Percentiles rank a stretch among this genome's conserved stretches.
These are phyloP conservation scores for Aurinia saxatilis DNA, from an alignment of 345 rosid species.

Conservation along the genomic window DNA sequence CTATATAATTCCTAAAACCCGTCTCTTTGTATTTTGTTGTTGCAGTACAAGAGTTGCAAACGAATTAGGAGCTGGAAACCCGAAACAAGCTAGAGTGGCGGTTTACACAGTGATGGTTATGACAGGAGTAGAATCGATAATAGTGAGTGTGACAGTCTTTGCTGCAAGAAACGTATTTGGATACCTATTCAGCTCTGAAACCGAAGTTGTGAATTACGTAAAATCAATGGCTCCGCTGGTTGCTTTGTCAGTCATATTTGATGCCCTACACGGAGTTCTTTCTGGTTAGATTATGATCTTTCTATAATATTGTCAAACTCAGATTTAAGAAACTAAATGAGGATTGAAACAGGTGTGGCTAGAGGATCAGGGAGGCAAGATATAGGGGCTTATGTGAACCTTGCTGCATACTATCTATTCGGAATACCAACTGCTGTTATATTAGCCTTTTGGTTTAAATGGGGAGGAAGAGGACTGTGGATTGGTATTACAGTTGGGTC, in stretches of 20 bases:
- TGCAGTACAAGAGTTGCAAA: slow-evolving; percentile 61
- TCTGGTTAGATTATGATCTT: slow-evolving; percentile 7
- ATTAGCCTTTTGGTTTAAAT: slow-evolving; percentile 21
- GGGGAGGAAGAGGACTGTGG: slow-evolving; percentile 31
- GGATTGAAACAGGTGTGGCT: slow-evolving; percentile 21
- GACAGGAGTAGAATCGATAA: slow-evolving; percentile 19
- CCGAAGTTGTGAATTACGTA: slow-evolving; percentile 27
- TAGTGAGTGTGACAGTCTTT: slow-evolving; percentile 18
- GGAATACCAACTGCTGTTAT: slow-evolving; percentile 25
- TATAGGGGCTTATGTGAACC: slow-evolving; percentile 27
- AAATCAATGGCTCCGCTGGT: slow-evolving; percentile 26
- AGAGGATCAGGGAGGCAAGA: slow-evolving; percentile 36
- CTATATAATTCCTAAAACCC: not conserved
- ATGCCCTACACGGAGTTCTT: slow-evolving; percentile 28
- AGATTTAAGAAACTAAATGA: not conserved
- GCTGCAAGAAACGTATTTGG: slow-evolving; percentile 29
- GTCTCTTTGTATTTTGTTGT: not conserved
- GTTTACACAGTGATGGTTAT: slow-evolving; percentile 25
- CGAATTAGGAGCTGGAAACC: slow-evolving; percentile 33
- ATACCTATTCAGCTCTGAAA: slow-evolving; percentile 28
- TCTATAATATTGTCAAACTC: not conserved
- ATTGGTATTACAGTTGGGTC: slow-evolving; percentile 30
- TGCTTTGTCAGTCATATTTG: slow-evolving; percentile 25
- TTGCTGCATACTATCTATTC: slow-evolving; percentile 27
- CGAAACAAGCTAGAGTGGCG: slow-evolving; percentile 22